These are phyloP conservation scores for Camellia granthamiana DNA, from an alignment of 148 eudicot species.

Conservation along the genomic window DNA sequence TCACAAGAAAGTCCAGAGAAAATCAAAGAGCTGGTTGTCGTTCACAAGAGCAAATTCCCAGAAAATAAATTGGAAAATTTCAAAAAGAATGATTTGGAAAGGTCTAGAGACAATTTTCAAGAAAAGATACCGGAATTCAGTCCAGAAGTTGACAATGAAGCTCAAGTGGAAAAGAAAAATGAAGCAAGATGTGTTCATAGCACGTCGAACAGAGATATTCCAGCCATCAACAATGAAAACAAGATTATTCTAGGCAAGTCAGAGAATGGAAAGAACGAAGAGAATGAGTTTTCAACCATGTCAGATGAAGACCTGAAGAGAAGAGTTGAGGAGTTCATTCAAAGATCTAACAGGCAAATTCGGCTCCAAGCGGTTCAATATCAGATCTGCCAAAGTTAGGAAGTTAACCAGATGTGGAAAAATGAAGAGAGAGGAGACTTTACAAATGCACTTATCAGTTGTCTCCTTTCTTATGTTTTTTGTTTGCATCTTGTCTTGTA, in stretches of 20 bases:
- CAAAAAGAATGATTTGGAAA: not conserved
- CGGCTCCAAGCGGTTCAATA: slow-evolving; percentile 32
- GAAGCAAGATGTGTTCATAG: not conserved
- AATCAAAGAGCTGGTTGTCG: slow-evolving; percentile 14
- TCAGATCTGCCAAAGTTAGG: not conserved
- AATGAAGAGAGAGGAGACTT: too few species aligned
- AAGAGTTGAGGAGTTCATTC: slow-evolving; percentile 47
- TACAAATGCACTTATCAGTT: too few species aligned
- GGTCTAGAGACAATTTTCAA: not conserved
- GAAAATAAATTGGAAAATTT: slow-evolving; percentile 2
- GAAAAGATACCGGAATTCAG: not conserved
- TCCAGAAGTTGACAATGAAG: not conserved
- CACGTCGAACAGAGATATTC: too few species aligned
- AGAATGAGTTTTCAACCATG: slow-evolving; percentile 36
- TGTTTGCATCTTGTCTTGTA: too few species aligned
- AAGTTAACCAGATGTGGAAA: too few species aligned
- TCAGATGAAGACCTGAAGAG: slow-evolving; percentile 41
- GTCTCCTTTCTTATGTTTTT: too few species aligned
- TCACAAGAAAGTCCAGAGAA: slow-evolving; percentile 18
- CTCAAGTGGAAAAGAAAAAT: slow-evolving; percentile 8
- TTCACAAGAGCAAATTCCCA: not conserved
- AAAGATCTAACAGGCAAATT: slow-evolving; percentile 34
- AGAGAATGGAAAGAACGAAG: slow-evolving; percentile 14
- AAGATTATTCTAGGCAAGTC: too few species aligned
- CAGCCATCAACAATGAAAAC: too few species aligned